phyloP scores from a whole-genome alignment of 225 moss, liverwort and hornwort species.

The Marchantia paleacea region DNA sequence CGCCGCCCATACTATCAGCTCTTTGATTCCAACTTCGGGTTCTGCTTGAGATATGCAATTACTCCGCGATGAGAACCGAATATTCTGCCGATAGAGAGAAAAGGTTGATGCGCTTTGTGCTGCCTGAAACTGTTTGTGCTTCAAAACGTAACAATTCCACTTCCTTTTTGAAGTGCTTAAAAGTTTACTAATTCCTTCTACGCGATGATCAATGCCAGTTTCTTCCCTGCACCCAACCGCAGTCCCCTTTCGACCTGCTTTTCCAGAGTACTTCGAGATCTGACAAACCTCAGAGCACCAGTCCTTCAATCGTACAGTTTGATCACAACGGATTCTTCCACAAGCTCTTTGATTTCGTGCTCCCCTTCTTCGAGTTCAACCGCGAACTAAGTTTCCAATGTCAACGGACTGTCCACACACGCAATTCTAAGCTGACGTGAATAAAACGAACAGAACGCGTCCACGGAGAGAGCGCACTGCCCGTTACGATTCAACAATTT shows the following conservation, averaged over 20 bases:
- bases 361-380: background rate
- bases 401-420: background rate
- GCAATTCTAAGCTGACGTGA: background rate
- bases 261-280: constrained; percentile 4
- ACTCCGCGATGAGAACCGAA: background rate
- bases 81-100: background rate
- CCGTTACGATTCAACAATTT: background rate
- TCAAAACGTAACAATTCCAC: too few relatives aligned
- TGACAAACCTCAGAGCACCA: background rate
- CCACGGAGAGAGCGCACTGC: background rate
- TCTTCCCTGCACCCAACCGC: background rate
- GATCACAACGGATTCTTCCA: background rate
- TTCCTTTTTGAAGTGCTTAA: background rate
- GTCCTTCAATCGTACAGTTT: background rate
- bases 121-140: background rate
- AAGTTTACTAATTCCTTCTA: background rate
- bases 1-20: constrained; percentile 30
- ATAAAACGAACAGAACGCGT: background rate
- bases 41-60: background rate
- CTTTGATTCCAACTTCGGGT: background rate
- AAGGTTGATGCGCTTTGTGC: background rate
- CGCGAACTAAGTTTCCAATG: background rate
- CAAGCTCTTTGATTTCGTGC: too few relatives aligned
- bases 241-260: background rate
- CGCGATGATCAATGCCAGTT: background rate